Evolutionary conservation across 2,329 filamentous ascomycete genomes (phyloP), one percentile per base, ranked within the genome.

Genomic region (Didymella pinodella): DNA sequence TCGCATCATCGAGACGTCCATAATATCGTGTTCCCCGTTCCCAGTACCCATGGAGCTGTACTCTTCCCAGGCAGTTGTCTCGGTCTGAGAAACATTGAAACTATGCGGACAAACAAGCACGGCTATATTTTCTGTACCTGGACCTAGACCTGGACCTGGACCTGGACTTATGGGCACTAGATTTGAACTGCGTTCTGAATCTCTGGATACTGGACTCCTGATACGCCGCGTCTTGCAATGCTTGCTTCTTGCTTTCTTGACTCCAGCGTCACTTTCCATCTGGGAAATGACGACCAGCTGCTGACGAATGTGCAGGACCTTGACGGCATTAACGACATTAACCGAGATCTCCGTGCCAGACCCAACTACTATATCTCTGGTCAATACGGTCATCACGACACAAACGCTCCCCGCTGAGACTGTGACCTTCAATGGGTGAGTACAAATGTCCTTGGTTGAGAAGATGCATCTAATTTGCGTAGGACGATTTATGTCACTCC

Each of bases 371-470:
- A 20, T 56, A 4, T 52, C 54, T 2, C 7, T 57, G 12, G 29
- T 28, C 7, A 44, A 48, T 10, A 57, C 54, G 10, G 36, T 55
- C 16, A n/a, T 43, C 26, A 38, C 45, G 3, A 55, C 52, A 4
- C 18, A 41, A 14, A 55, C 45, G 7, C 29, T 55, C 2, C 45
- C 52, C 0, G 52, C 29, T 7, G 46, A 47, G 4, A 55, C 52
- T 1, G 52, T 49, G 26, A 55, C 52, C 1, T 55, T 48, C 29
- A 55, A 55, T 26, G 48, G 48, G 48, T 51, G 20, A 43, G 48
- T 38, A 2, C 31, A 6, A 16, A 45, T 3, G 11, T 2, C 26
- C 16, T 11, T 3, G 10, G 18, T 3, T 5, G 2, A 18, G 16
- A 7, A 20, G 16, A 3, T 18, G 26, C 11, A 6, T 18, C 43